Evolutionary conservation across 2,329 filamentous ascomycete genomes (phyloP), one percentile per base, ranked within the genome.

Genomic region (Magnaporthales sp.): DNA sequence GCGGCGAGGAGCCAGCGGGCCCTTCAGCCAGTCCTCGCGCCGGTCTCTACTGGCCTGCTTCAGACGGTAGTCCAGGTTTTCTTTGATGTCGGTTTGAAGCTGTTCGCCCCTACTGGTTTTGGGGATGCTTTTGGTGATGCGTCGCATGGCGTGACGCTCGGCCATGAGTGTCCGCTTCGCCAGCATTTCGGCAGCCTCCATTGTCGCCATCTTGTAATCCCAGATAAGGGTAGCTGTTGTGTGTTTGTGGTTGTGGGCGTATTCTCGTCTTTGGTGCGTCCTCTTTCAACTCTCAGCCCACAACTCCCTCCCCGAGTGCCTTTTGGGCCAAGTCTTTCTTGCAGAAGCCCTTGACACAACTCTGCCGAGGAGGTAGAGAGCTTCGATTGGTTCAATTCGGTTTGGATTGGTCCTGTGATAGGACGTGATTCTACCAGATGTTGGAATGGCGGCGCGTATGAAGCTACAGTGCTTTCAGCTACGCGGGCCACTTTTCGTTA

Each of bases 21-120:
- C 94, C 70, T 92, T 78, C 69, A 89, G 81, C 87, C 91, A 96
- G 76, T 94, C 89, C 75, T 96, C 90, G 68, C 83, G 84, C 66
- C 90, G 85, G 64, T 84, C 81, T 70, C 80, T 74, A 38, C 79
- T 77, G 62, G 82, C 80, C 26, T 71, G 69, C 24, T 68, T 54
- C 38, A 72, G 32, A 63, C 74, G 72, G 62, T 71, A 38, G 10
- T 66, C 62, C 31, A 73, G 73, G 67, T 76, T 71, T 56, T 78
- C 75, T 64, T 32, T 73, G 70, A 66, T 79, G 72, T 69, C n/a
- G 51, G 31, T 51, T 15, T 38, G 8, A 13, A 60, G 63, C 13
- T 46, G 19, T 11, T 60, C 26, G 7, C 68, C n/a, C n/a, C n/a
- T n/a, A n/a, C n/a, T n/a, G n/a, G n/a, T n/a, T n/a, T n/a, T 66